A percentile compares a stretch with the other conserved stretches of the same genome.
These are phyloP conservation scores for Lasiodiplodia hormozganensis DNA, from an alignment of 2,329 filamentous ascomycete genomes.

Conservation along the genomic window DNA sequence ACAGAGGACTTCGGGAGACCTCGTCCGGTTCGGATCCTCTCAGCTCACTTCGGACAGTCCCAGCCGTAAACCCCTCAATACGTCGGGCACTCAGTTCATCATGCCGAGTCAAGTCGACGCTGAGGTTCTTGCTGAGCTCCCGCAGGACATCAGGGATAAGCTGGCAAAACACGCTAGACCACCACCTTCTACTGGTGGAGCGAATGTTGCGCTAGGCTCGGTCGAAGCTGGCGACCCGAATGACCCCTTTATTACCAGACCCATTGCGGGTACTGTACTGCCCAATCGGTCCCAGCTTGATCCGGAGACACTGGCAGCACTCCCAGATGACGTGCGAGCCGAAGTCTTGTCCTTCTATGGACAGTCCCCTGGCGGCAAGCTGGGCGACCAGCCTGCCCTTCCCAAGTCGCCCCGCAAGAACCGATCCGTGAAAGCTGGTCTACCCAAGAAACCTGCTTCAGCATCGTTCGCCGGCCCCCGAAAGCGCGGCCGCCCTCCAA, in stretches of 20 bases:
- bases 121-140: conserved; percentile 81
- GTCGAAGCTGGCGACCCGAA: not conserved
- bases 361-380: conserved; percentile 10
- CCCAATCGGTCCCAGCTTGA: conserved; percentile 80
- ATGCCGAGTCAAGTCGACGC: conserved; percentile 84
- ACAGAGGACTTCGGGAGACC: conserved; percentile 39
- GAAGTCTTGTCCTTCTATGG: conserved; percentile 80
- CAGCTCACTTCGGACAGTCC: conserved; percentile 52
- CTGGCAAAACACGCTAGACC: conserved; percentile 55
- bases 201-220: not conserved
- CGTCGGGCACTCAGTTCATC: conserved; percentile 88
- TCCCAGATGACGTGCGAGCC: conserved; percentile 84
- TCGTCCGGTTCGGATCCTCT: conserved; percentile 47
- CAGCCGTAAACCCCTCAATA: conserved; percentile 74
- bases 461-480: conserved; percentile 66
- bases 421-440: conserved; percentile 53
- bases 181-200: not conserved
- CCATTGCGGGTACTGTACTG: conserved; percentile 9
- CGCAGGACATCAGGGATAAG: conserved; percentile 79
- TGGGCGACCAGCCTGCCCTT: conserved; percentile 42
- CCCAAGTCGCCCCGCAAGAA: conserved; percentile 60
- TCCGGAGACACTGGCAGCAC: conserved; percentile 78
- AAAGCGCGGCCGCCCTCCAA: conserved; percentile 60
- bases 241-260: conserved; percentile 13
- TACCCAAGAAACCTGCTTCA: conserved; percentile 55